These are phyloP conservation scores for Cyclotella atomus DNA, from an alignment of 108 stramenopile species.

Conservation along the genomic window DNA sequence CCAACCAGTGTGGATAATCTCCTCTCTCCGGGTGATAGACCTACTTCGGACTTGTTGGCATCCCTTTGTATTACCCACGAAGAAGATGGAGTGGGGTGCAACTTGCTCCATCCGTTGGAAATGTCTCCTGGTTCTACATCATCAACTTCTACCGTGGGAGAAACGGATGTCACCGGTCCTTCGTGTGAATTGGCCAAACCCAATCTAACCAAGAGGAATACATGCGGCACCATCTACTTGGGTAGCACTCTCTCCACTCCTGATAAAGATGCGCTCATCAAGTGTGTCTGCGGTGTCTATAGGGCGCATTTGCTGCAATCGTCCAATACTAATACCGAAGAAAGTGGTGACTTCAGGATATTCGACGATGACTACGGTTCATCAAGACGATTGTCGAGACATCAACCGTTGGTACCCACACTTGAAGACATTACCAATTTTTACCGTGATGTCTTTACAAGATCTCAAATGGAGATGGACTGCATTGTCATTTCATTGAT, in stretches of 20 bases:
- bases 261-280: slow-evolving; percentile 95
- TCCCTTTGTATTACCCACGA: slow-evolving; percentile 36
- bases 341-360: too few species aligned
- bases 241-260: slow-evolving; percentile 89
- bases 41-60: slow-evolving; percentile 25
- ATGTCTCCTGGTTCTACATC: slow-evolving; percentile 17
- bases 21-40: neutral
- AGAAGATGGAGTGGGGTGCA: slow-evolving; percentile 24
- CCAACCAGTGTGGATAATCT: neutral
- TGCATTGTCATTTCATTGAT: slow-evolving; percentile 96
- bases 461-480: slow-evolving; percentile 91
- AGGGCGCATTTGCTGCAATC: slow-evolving; percentile 94
- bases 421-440: slow-evolving; percentile 78
- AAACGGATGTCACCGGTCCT: neutral
- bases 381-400: too few species aligned
- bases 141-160: neutral
- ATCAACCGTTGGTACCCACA: slow-evolving; percentile 60
- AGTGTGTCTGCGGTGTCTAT: slow-evolving; percentile 91
- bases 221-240: slow-evolving; percentile 91
- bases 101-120: slow-evolving; percentile 13
- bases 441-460: slow-evolving; percentile 83
- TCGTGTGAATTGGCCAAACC: slow-evolving; percentile 35
- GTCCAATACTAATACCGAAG: too few species aligned
- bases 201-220: slow-evolving; percentile 74
- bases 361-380: neutral